These are phyloP conservation scores for Xylaria sp. DNA, from an alignment of 2,329 filamentous ascomycete genomes.

Conservation along the genomic window DNA sequence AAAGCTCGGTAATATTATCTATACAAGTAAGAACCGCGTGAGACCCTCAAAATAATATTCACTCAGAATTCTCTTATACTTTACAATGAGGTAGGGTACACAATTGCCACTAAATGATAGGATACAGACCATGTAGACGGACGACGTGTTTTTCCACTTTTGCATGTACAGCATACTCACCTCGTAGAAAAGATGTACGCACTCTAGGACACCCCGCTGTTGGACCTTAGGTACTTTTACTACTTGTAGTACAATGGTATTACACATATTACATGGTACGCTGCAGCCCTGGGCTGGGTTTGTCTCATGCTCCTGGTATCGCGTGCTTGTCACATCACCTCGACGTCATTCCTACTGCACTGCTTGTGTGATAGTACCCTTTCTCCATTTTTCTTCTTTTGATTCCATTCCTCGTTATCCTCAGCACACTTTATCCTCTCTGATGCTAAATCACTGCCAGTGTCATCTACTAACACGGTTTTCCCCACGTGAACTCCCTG, in stretches of 20 bases:
- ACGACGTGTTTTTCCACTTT: not conserved
- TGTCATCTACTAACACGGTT: too few relatives aligned
- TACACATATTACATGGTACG: constrained; percentile 18
- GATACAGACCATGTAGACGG: not conserved
- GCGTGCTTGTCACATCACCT: constrained; percentile 43
- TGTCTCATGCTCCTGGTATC: constrained; percentile 23
- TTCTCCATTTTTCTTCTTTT: not conserved
- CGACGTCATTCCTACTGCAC: constrained; percentile 43
- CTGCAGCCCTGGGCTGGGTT: constrained; percentile 23
- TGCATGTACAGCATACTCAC: not conserved
- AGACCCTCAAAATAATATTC: not conserved
- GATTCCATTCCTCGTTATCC: constrained; percentile 7
- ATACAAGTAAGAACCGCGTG: not conserved
- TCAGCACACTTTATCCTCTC: not conserved
- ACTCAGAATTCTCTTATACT: not conserved
- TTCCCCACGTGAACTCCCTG: too few relatives aligned
- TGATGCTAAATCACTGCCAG: too few relatives aligned
- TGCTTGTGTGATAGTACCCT: not conserved
- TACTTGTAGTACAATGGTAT: constrained; percentile 1
- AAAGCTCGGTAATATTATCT: not conserved
- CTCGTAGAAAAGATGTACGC: not conserved
- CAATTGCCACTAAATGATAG: not conserved
- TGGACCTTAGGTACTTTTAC: not conserved
- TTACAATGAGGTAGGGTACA: not conserved
- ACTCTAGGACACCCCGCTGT: not conserved